Percentiles rank a stretch among this genome's conserved stretches.
phyloP scores from a whole-genome alignment of 108 stramenopile genomes.

The Mediolabrus comicus region DNA sequence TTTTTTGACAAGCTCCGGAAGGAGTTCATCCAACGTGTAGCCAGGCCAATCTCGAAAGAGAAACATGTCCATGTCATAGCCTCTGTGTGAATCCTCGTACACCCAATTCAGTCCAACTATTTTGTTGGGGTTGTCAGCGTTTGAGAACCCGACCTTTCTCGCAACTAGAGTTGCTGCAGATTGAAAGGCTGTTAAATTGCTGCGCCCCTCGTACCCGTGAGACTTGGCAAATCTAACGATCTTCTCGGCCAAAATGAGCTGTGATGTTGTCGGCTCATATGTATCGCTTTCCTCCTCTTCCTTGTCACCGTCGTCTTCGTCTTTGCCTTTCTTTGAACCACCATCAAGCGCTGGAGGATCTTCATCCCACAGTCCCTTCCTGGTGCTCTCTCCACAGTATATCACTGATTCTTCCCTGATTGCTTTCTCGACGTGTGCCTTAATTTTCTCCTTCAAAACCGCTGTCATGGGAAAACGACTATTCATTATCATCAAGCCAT shows the following conservation, averaged over 20 bases:
- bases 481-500: slow-evolving; percentile 14
- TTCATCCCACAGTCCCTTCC: slow-evolving; percentile 14
- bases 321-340: neutral
- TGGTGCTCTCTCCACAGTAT: slow-evolving; percentile 10
- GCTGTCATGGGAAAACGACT: neutral
- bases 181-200: neutral
- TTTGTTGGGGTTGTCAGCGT: slow-evolving; percentile 7
- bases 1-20: slow-evolving; percentile 2
- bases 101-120: neutral
- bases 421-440: slow-evolving; percentile 5
- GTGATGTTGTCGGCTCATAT: neutral
- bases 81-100: neutral
- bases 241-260: slow-evolving; percentile 7
- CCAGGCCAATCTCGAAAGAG: slow-evolving; percentile 6
- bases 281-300: neutral
- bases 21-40: slow-evolving; percentile 16
- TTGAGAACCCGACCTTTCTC: slow-evolving; percentile 7
- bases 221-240: slow-evolving; percentile 7
- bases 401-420: slow-evolving; percentile 10
- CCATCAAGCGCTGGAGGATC: slow-evolving; percentile 7
- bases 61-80: neutral
- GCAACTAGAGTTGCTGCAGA: neutral
- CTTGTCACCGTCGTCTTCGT: neutral
- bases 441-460: slow-evolving; percentile 5
- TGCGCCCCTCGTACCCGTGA: neutral